Base-by-base conservation (phyloP, 345 rosid species). In the Aethionema arabicum region DNA sequence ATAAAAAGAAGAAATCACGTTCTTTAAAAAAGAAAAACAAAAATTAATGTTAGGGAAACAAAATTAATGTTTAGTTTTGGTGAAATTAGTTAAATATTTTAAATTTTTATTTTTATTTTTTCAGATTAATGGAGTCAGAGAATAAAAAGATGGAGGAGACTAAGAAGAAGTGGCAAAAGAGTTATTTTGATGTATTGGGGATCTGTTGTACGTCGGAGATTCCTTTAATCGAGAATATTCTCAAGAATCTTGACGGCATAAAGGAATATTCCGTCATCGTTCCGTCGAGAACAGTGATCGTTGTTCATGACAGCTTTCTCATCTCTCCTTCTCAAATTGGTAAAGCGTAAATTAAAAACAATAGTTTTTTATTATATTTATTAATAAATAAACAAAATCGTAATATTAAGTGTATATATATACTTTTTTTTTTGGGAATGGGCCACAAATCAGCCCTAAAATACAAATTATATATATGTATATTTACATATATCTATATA, bases 161-260 rank as follows among this genome's bases (percentile, higher is more conserved):
- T n/a, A 49, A 33, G 12, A 72, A 66, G 37, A 82, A 76, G 70
- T 48, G 48, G 47, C 88, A 84, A 61, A 93, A 89, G 63, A 93
- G 95, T 76, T 90, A 93, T 69, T 85, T 87, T 30, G 99, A 93
- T 52, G 96, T 90, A n/a, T 9, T 87, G 32, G 99, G 97, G 3
- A 61, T 93, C 0, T 93, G 99, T 58, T 93, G 99, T 66, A 69
- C 99, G 1, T 92, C 99, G 3, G 99, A 92, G 67, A 76, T 87
- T 59, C 83, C 97, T 11, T 14, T 90, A 13, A 63, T 93, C 0
- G 97, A 87, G 63, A 93, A 71, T 45, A 76, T 87, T 32, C 82
- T 90, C 32, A 79, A 80, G 15, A 76, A 88, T 0, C 80, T 87
- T 2, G 83, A 83, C 13, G 99, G 99, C 2, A 76, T 93, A 4